Conservation (phyloP, 805 yeast species). For the Candida easanensis region DNA sequence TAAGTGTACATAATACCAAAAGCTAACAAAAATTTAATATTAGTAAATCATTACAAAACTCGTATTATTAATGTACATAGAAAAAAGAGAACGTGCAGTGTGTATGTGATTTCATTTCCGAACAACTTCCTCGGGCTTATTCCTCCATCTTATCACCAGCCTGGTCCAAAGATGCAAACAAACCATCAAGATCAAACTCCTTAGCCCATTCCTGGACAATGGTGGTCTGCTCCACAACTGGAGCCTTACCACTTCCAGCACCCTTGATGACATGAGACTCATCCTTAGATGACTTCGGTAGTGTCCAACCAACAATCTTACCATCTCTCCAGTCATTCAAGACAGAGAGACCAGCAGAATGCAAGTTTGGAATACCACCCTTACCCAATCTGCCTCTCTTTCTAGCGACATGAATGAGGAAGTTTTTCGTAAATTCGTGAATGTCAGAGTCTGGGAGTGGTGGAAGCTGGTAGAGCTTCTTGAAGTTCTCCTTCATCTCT, state of each 20-base stretch:
- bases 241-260: slow-evolving; percentile 31
- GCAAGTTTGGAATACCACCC: slow-evolving; percentile 90
- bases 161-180: slow-evolving; percentile 47
- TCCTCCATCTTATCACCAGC: slow-evolving; percentile 1
- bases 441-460: slow-evolving; percentile 70
- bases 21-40: neutral
- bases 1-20: neutral
- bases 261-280: slow-evolving; percentile 27
- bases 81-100: neutral
- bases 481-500: slow-evolving; percentile 76
- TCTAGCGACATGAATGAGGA: slow-evolving; percentile 90
- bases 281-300: slow-evolving; percentile 59
- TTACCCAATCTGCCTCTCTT: slow-evolving; percentile 86
- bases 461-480: slow-evolving; percentile 73
- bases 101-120: neutral
- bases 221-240: slow-evolving; percentile 53
- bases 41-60: neutral
- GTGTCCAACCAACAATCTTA: slow-evolving; percentile 84
- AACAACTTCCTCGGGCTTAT: neutral
- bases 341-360: slow-evolving; percentile 77
- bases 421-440: slow-evolving; percentile 77
- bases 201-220: slow-evolving; percentile 90
- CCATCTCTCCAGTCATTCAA: slow-evolving; percentile 98
- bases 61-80: neutral
- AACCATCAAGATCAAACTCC: slow-evolving; percentile 88